These are phyloP conservation scores for Yarrowia osloensis DNA, from an alignment of 805 yeast genomes.

Conservation along the genomic window DNA sequence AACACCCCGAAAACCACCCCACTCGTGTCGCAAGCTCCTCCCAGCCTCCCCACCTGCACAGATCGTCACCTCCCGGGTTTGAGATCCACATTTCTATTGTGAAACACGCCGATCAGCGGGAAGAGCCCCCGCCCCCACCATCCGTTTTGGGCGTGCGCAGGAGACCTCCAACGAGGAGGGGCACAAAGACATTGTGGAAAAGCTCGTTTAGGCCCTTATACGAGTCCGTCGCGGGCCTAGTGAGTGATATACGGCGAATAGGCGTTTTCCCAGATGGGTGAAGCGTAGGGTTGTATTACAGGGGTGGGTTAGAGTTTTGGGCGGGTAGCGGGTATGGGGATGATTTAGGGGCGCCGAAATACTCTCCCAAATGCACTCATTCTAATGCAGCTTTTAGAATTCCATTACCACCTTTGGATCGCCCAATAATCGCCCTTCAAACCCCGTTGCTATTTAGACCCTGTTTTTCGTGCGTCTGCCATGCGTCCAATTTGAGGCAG, in stretches of 20 bases:
- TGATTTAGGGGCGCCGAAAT: no score
- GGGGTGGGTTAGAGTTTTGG: neutral
- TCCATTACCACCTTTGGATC: neutral
- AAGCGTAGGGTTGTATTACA: slow-evolving; percentile 7
- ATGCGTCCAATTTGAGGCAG: slow-evolving; percentile 10
- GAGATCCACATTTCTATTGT: neutral
- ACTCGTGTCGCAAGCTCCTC: neutral
- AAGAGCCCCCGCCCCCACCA: slow-evolving; percentile 11
- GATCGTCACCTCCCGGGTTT: neutral
- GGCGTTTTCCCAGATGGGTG: neutral
- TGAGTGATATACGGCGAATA: slow-evolving; percentile 15
- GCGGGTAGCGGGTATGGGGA: neutral
- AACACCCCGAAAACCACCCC: no score
- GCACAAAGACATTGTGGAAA: slow-evolving; percentile 7
- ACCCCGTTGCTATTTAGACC: slow-evolving; percentile 13
- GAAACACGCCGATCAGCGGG: slow-evolving; percentile 13
- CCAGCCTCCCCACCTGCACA: neutral
- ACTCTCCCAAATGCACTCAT: no score
- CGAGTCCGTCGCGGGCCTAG: neutral
- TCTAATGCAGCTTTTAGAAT: neutral
- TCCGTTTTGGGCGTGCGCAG: neutral
- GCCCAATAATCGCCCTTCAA: no score
- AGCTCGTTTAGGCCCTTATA: neutral
- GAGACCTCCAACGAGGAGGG: neutral
- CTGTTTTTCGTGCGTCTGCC: neutral